These are phyloP conservation scores for Fusarium duplospermum DNA, from an alignment of 2,329 filamentous ascomycete genomes.

Conservation along the genomic window DNA sequence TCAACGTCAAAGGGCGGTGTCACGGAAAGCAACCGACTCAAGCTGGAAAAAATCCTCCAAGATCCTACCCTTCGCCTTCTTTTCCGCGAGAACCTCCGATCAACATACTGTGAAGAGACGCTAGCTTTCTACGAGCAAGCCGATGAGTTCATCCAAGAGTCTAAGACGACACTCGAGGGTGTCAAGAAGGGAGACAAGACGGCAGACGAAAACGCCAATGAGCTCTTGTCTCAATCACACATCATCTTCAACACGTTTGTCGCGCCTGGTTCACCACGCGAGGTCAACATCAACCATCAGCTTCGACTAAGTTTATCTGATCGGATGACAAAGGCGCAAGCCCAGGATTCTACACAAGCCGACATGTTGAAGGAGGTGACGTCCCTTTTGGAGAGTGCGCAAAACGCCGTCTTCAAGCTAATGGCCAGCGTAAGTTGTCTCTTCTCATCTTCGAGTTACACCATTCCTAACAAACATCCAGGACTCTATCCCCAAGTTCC, in stretches of 20 bases:
- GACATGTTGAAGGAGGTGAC: constrained; percentile 91
- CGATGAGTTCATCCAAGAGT: constrained; percentile 82
- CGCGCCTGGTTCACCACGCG: constrained; percentile 93
- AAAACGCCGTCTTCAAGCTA: constrained; percentile 95
- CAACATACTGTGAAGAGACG: constrained; percentile 98
- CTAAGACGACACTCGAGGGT: constrained; percentile 68
- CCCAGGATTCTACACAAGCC: constrained; percentile 91
- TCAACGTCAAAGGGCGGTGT: constrained; percentile 64
- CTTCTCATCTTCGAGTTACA: accelerated
- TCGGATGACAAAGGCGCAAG: constrained; percentile 96
- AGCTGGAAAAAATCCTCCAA: constrained; percentile 90
- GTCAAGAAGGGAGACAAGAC: constrained; percentile 72
- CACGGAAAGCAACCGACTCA: constrained; percentile 91
- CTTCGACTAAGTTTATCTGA: constrained; percentile 92
- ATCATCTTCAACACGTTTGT: constrained; percentile 98
- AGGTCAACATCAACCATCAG: constrained; percentile 97
- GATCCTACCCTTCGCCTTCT: constrained; percentile 88
- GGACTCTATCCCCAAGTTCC: constrained; percentile 79
- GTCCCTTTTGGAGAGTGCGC: constrained; percentile 88
- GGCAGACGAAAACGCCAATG: constrained; percentile 84
- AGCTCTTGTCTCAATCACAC: constrained; percentile 95
- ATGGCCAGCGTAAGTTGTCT: constrained; percentile 92
- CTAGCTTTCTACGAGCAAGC: constrained; percentile 95
- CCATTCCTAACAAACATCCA: constrained; percentile 47
- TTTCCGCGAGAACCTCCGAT: constrained; percentile 92